Base-by-base conservation (phyloP, 306 rosid species). In the Mucuna pruriens region DNA sequence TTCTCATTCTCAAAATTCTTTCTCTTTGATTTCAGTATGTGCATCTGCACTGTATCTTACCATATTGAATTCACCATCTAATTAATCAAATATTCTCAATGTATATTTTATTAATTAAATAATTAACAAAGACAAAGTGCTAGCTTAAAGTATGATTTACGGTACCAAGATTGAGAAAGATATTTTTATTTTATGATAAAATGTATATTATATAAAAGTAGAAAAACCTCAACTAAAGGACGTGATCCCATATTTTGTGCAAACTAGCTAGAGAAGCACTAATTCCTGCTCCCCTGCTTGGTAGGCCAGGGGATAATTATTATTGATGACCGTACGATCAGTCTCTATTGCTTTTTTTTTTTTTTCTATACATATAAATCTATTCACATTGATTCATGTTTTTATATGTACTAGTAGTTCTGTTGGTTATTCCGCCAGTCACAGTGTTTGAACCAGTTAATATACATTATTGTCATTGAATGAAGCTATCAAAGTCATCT, bases 211-310 rank as follows among this genome's bases (percentile, higher is more conserved):
- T 36, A 58, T 25, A 48, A 42, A 52, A 34, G 39, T 58, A 70
- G 51, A 26, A 58, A 61, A 65, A 58, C 38, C 15, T 49, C 4
- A 61, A 38, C 46, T 51, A 20, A 71, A 71, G 80, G 78, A 45
- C 73, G 81, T 46, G 84, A 66, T 58, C 0, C 36, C 62, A 45
- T 74, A 74, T 64, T 77, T 85, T 42, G 83, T 81, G 85, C 83
- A 54, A 26, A 65, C 74, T 79, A 85, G 86, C 88, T 82, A 65
- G 80, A 63, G 84, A 82, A 77, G 81, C 88, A 82, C 88, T 65
- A 72, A 57, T 29, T 74, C 63, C n/a, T 71, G 86, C 71, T 64
- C 66, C 77, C 83, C 64, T 46, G 77, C 11, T 26, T 22, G 88
- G 84, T 72, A 73, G 86, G 86, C 72, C 88, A 77, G 4, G 61